These are phyloP conservation scores for Pleurotus pulmonarius DNA, from an alignment of 768 basidiomycete species.

Conservation along the genomic window DNA sequence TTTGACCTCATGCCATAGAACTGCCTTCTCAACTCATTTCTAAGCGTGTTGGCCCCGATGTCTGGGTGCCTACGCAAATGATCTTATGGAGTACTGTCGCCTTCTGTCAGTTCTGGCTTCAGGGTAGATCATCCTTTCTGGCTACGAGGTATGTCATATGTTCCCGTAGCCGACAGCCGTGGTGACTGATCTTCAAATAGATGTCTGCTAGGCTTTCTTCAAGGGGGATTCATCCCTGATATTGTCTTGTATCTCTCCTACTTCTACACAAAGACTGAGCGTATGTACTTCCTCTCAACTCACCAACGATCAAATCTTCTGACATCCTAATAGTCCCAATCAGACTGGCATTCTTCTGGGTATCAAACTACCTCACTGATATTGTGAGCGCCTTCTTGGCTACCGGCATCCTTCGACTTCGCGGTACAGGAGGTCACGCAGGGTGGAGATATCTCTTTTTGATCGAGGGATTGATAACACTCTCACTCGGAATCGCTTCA, in stretches of 20 bases:
- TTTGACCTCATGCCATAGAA: slow-evolving; percentile 25
- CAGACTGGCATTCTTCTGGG: slow-evolving; percentile 70
- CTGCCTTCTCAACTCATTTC: slow-evolving; percentile 66
- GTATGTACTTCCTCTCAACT: slow-evolving; percentile 27
- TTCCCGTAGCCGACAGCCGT: no score
- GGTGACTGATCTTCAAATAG: slow-evolving; percentile 18
- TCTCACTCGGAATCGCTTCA: slow-evolving; percentile 45
- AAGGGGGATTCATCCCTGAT: slow-evolving; percentile 66
- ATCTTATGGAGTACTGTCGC: slow-evolving; percentile 54
- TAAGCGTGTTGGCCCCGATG: slow-evolving; percentile 64
- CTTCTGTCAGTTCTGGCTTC: slow-evolving; percentile 56
- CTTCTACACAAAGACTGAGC: slow-evolving; percentile 56
- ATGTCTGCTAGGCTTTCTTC: slow-evolving; percentile 53
- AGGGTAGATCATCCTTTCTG: slow-evolving; percentile 49
- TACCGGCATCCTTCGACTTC: slow-evolving; percentile 53
- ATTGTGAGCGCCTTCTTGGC: slow-evolving; percentile 63
- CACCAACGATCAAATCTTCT: not conserved
- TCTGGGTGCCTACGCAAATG: slow-evolving; percentile 65
- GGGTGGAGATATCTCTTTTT: slow-evolving; percentile 62
- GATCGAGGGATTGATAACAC: slow-evolving; percentile 48
- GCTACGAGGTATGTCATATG: slow-evolving; percentile 35
- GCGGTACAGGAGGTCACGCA: slow-evolving; percentile 47
- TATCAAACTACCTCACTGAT: slow-evolving; percentile 49
- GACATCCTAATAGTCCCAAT: slow-evolving; percentile 42
- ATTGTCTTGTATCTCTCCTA: slow-evolving; percentile 63